Evolutionary conservation across 1,284 basidiomycete genomes (phyloP).

Genomic region (Phylloporus gajari): DNA sequence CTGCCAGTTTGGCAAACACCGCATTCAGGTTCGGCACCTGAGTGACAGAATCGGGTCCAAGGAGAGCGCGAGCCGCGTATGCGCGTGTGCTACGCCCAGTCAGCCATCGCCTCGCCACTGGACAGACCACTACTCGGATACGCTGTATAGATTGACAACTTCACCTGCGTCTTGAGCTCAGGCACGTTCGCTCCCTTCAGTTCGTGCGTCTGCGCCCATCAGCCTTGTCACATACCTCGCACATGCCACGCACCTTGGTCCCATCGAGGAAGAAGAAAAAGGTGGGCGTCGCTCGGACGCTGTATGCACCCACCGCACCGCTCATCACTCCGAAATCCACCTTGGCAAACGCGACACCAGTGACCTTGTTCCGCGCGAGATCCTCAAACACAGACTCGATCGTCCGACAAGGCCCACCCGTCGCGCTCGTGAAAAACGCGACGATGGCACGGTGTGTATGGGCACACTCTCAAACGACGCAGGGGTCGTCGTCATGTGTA

Average conservation of each 20-base stretch:
- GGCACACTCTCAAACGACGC: constrained; percentile 65
- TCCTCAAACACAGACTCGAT: constrained; percentile 73
- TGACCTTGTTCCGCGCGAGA: constrained; percentile 55
- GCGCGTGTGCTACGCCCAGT: constrained; percentile 72
- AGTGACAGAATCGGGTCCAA: constrained; percentile 78
- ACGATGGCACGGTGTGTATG: constrained; percentile 62
- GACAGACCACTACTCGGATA: constrained; percentile 74
- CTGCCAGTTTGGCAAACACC: constrained; percentile 69
- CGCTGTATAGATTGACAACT: constrained; percentile 76
- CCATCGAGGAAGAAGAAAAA: constrained; percentile 87
- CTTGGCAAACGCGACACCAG: constrained; percentile 76
- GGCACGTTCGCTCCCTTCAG: constrained; percentile 77
- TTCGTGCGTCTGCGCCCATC: constrained; percentile 67
- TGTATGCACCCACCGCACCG: constrained; percentile 68
- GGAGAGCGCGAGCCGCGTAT: constrained; percentile 71
- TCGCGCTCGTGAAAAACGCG: constrained; percentile 73
- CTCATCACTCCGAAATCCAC: constrained; percentile 82
- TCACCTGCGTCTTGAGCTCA: constrained; percentile 75
- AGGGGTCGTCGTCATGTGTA: constrained; percentile 68
- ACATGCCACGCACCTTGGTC: constrained; percentile 63
- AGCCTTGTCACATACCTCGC: constrained; percentile 9
- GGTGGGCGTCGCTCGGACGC: constrained; percentile 84
- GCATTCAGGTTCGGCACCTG: constrained; percentile 77
- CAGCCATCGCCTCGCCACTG: constrained; percentile 11
- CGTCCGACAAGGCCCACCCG: constrained; percentile 70